Base-by-base conservation (phyloP, 345 rosid genomes). In the Aethionema arabicum region DNA sequence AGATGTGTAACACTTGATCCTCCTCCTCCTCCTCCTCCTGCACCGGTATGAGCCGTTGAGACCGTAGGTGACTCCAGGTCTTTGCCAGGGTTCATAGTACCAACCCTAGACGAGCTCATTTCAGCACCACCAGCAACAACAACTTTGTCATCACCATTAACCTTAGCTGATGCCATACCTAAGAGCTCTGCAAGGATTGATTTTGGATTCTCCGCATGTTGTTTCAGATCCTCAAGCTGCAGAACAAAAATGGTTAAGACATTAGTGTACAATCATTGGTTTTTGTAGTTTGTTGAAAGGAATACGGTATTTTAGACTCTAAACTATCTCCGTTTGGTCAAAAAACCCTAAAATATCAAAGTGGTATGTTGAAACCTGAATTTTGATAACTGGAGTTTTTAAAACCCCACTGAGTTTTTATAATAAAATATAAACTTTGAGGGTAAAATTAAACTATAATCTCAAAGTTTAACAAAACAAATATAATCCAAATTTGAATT, bases 171-270 rank as follows among this genome's bases (percentile, higher is more conserved):
- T 6, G 70, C 81, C 53, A 85, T 78, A 52, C 85, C 96, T 47
- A 93, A 77, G 48, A 93, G 76, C 71, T 90, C 97, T 8, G 86
- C 70, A 37, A 93, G 86, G 45, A 87, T 60, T 6, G 87, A 84
- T 55, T 72, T 79, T 6, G 97, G 96, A 74, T 90, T 80, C 54
- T 73, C 48, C 29, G 67, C 82, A 52, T 75, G 73, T 69, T 83
- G 96, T 45, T 85, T 90, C 50, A 93, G 81, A 85, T 90, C 99
- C 72, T 90, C 97, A 68, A 87, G 96, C 99, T 93, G 82, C 78
- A 78, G 11, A 57, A 52, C 59, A 65, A 40, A 36, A 44, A 68
- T 27, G 3, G 6, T 49, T 10, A 55, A 8, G 47, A 32, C 14
- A 53, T 60, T 48, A 65, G 41, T 32, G 13, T n/a, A 6, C 7